Conservation (phyloP, 2,329 filamentous ascomycete genomes). For the Diaporthe nobilis region DNA sequence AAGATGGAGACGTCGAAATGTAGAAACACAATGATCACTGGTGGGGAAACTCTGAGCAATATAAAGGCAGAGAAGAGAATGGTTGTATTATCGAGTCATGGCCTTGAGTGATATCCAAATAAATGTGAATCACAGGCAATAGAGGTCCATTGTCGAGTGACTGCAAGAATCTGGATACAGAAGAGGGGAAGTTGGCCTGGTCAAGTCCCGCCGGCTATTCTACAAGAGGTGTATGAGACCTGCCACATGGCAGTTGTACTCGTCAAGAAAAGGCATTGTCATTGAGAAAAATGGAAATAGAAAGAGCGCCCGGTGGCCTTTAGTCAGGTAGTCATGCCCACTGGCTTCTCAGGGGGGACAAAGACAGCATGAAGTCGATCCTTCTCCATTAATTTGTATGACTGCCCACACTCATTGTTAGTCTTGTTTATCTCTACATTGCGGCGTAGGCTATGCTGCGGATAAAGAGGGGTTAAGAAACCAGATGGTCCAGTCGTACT, state of each 20-base stretch:
- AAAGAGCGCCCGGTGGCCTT: no score
- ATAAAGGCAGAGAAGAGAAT: background rate
- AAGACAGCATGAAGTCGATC: no score
- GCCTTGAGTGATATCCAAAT: background rate
- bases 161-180: background rate
- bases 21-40: background rate
- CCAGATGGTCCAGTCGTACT: background rate
- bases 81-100: background rate
- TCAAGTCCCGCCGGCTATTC: background rate
- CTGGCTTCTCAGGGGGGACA: no score
- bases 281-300: no score
- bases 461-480: background rate
- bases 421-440: background rate
- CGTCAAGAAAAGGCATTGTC: no score
- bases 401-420: background rate
- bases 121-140: conserved; percentile 21
- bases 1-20: background rate
- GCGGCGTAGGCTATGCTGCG: background rate
- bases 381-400: background rate
- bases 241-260: no score
- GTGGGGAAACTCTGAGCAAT: background rate
- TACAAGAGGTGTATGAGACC: no score
- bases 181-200: background rate
- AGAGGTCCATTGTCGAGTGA: background rate
- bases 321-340: no score